Percentiles rank a stretch among this genome's conserved stretches.
phyloP scores from a whole-genome alignment of 1,284 basidiomycete genomes.

The Fomitiporia mediterranea region DNA sequence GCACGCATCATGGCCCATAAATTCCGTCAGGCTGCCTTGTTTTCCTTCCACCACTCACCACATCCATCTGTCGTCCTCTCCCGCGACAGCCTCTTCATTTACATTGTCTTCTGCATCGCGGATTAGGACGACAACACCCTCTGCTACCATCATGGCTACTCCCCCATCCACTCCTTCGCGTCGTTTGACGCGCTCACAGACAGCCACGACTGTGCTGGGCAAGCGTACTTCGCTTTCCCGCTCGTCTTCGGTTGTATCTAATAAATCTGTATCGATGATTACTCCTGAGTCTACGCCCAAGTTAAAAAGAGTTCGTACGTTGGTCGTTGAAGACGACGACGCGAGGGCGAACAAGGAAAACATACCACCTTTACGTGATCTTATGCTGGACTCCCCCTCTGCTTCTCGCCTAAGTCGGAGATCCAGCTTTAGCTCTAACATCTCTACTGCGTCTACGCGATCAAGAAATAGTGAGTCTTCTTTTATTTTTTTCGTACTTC shows the following conservation, averaged over 20 bases:
- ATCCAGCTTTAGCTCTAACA: constrained; percentile 16
- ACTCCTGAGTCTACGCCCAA: constrained; percentile 63
- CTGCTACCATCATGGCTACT: background rate
- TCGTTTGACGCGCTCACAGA: constrained; percentile 19
- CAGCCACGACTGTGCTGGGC: constrained; percentile 16
- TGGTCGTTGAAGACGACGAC: constrained; percentile 35
- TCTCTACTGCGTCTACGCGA: constrained; percentile 5
- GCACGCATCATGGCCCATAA: background rate
- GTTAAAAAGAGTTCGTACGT: constrained; percentile 55
- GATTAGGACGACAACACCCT: background rate
- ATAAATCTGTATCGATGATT: constrained; percentile 28
- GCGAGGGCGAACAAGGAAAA: constrained; percentile 71
- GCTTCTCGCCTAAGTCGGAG: constrained; percentile 25
- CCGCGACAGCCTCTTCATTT: background rate
- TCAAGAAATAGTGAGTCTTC: constrained; percentile 15
- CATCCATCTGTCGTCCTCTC: background rate
- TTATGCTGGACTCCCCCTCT: constrained; percentile 34
- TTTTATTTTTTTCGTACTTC: background rate
- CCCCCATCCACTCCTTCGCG: constrained; percentile 9
- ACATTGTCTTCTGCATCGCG: background rate
- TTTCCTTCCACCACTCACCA: background rate
- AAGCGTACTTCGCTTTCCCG: constrained; percentile 18
- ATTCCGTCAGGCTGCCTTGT: background rate
- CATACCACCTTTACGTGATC: constrained; percentile 50
- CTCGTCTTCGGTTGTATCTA: constrained; percentile 14